Conservation (phyloP, 139 green algal species). For the Tetratostichococcus sp. region DNA sequence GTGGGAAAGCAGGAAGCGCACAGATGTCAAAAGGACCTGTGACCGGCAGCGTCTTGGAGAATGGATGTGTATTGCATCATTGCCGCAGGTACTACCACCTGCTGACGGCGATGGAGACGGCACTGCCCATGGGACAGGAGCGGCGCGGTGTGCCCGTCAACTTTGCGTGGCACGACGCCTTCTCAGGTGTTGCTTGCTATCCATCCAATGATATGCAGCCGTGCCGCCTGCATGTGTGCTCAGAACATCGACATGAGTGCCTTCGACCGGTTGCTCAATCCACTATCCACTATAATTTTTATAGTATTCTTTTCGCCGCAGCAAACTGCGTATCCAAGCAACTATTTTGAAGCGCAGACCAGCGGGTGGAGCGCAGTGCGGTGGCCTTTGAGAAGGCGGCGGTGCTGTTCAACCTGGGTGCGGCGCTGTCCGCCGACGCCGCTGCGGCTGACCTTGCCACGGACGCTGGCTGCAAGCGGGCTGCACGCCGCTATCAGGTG, state of each 20-base stretch:
- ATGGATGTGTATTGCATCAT: not conserved
- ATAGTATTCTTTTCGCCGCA: no score
- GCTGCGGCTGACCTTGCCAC: not conserved
- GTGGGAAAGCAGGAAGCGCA: no score
- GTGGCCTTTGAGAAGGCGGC: not conserved
- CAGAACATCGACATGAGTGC: no score
- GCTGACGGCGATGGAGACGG: not conserved
- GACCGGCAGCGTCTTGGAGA: no score
- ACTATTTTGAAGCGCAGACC: not conserved
- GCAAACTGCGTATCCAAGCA: no score
- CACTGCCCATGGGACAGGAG: not conserved
- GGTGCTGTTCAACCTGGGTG: not conserved
- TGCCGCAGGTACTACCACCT: not conserved
- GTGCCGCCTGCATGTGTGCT: no score
- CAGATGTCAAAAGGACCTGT: no score
- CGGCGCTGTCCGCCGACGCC: not conserved
- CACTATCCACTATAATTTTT: no score
- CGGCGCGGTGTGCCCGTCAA: not conserved
- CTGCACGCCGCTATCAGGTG: not conserved
- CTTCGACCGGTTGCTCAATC: no score
- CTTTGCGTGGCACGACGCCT: not conserved
- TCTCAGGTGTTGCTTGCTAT: not conserved
- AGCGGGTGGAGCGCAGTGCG: not conserved
- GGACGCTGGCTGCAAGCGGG: not conserved
- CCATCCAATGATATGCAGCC: no score